phyloP scores from a whole-genome alignment of 2,329 filamentous ascomycete species.

The Didymella pomorum region DNA sequence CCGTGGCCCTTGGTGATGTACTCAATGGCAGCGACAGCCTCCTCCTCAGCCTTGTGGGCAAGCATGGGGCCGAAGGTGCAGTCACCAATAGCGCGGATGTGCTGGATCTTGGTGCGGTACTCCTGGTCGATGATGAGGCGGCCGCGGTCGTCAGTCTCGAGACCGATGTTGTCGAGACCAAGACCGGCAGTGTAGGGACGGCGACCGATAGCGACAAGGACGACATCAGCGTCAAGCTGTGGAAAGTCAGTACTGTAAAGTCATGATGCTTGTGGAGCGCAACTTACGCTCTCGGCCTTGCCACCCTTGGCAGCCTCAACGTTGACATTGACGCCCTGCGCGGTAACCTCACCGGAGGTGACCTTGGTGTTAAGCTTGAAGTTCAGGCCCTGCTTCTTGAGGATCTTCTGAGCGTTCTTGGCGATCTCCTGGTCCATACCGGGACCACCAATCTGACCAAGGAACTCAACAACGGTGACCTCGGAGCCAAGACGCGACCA shows the following conservation, averaged over 20 bases:
- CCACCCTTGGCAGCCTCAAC: slow-evolving; percentile 95
- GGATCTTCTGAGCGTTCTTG: slow-evolving; percentile 89
- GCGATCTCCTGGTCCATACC: slow-evolving; percentile 96
- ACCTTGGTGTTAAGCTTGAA: slow-evolving; percentile 99
- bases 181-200: slow-evolving; percentile 93
- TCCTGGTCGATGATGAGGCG: slow-evolving; percentile 97
- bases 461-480: slow-evolving; percentile 96
- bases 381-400: slow-evolving; percentile 95
- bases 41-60: slow-evolving; percentile 98
- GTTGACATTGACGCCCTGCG: slow-evolving; percentile 79
- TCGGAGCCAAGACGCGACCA: slow-evolving; percentile 94
- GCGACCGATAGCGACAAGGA: slow-evolving; percentile 95
- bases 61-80: slow-evolving; percentile 98
- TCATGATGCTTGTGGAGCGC: not conserved
- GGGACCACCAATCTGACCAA: slow-evolving; percentile 94
- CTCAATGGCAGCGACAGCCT: slow-evolving; percentile 92
- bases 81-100: slow-evolving; percentile 97
- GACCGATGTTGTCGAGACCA: slow-evolving; percentile 89
- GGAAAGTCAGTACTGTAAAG: slow-evolving; percentile 25
- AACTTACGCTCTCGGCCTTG: slow-evolving; percentile 84
- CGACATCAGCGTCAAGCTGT: slow-evolving; percentile 90
- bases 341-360: slow-evolving; percentile 78
- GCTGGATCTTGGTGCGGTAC: slow-evolving; percentile 96
- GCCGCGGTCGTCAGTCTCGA: slow-evolving; percentile 91
- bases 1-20: slow-evolving; percentile 98